phyloP scores from a whole-genome alignment of 352 stramenopile species.

The Phytophthora multivora region DNA sequence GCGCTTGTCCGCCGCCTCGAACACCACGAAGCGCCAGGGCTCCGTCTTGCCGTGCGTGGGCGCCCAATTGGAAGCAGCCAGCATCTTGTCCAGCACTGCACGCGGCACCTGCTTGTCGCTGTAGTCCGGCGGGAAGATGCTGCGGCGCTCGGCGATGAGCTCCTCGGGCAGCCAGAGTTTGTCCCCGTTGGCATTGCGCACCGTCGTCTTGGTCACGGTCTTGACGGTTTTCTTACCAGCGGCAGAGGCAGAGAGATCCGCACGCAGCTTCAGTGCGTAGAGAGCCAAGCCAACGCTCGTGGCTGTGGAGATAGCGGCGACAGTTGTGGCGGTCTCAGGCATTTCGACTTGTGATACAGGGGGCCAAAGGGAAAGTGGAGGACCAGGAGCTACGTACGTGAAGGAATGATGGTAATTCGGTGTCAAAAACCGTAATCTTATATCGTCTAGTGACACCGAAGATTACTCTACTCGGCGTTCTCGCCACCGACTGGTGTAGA shows the following conservation, averaged over 20 bases:
- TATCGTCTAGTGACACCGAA: conserved; percentile 12
- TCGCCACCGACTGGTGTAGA: conserved; percentile 1
- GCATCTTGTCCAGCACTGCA: conserved; percentile 75
- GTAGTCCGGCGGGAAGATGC: conserved; percentile 76
- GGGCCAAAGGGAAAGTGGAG: conserved; percentile 16
- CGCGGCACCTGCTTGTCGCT: conserved; percentile 50
- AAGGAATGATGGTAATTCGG: conserved; percentile 33
- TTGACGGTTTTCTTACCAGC: conserved; percentile 27
- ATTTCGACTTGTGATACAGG: conserved; percentile 14
- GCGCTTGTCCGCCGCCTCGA: conserved; percentile 54
- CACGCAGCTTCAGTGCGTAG: conserved; percentile 45
- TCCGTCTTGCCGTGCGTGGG: conserved; percentile 82
- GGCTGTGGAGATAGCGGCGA: conserved; percentile 35
- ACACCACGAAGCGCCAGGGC: conserved; percentile 86
- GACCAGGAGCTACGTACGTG: neutral
- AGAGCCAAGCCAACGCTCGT: conserved; percentile 41
- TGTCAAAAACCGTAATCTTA: neutral
- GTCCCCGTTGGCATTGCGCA: conserved; percentile 31
- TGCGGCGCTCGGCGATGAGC: conserved; percentile 79
- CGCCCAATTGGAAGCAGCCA: conserved; percentile 82
- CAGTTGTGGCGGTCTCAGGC: conserved; percentile 26
- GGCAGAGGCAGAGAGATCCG: conserved; percentile 9
- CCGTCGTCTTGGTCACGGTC: conserved; percentile 28
- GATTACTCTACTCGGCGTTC: conserved; percentile 22
- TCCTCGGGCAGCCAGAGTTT: conserved; percentile 70